Evolutionary conservation across 116 monocot genomes (phyloP), one percentile per base, ranked within the genome.

Genomic region (Cymodocea nodosa): DNA sequence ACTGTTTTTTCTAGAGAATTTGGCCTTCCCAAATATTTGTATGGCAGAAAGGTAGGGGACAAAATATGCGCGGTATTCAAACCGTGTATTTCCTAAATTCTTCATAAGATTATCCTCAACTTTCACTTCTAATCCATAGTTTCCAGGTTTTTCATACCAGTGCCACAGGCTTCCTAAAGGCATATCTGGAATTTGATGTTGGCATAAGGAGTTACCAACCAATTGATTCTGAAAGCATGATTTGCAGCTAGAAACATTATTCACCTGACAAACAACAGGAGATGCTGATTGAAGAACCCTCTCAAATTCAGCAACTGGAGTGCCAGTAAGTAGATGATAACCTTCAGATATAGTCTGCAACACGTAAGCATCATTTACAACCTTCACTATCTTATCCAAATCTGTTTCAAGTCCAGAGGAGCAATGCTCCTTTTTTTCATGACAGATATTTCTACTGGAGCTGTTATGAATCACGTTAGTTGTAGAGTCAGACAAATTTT

Each of bases 41-140:
- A 90, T 68, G 18, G 90, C 90, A 50, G 90, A 90, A 25, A 90
- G 86, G 76, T 86, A 90, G 6, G 90, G 90, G 18, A 86, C 86
- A 74, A 90, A 90, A 60, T 84, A 90, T 35, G 90, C 84, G 55
- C 62, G 62, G 56, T 82, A 84, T 59, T 75, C 67, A 69, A 14
- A 59, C 70, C 49, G 67, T 53, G 57, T 59, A 50, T 68, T 62
- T 13, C 62, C 58, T 35, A 65, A 62, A 49, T 59, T 72, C 51
- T 70, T 83, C 9, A 65, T 62, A 24, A 56, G 56, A 59, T 63
- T 71, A 14, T 80, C 84, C 15, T 81, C 76, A 35, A 79, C 75
- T 65, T 76, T 86, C 5, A 90, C 90, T 78, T 82, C 86, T 77
- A 90, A 68, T 40, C 90, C 90, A 74, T 81, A 90, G 65, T 73